A percentile compares a stretch with the other conserved stretches of the same genome.
phyloP scores from a whole-genome alignment of 2,329 filamentous ascomycete genomes.

The Zalaria obscura region DNA sequence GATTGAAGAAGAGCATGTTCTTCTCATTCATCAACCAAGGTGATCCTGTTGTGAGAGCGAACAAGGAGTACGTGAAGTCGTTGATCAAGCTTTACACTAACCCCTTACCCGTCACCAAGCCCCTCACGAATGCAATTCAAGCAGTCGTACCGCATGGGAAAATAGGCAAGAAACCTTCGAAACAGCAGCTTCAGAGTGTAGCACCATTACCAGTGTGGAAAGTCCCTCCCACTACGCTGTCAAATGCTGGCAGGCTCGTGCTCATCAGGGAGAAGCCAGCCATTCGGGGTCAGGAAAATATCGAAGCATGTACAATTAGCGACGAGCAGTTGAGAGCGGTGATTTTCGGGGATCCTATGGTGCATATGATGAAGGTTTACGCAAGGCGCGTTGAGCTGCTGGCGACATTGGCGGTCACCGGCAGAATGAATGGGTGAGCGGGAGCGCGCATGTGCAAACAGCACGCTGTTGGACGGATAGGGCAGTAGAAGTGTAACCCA shows the following conservation, averaged over 20 bases:
- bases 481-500: too few species aligned
- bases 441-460: neutral
- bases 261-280: conserved; percentile 39
- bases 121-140: too few species aligned
- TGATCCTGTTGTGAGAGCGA: conserved; percentile 64
- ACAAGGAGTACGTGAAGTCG: conserved; percentile 60
- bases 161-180: too few species aligned
- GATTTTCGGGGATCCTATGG: conserved; percentile 70
- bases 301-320: conserved; percentile 53
- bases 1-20: conserved; percentile 54
- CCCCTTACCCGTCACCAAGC: conserved; percentile 32
- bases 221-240: conserved; percentile 51
- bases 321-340: conserved; percentile 56
- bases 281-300: conserved; percentile 31
- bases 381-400: conserved; percentile 55
- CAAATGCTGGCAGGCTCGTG: conserved; percentile 55
- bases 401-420: conserved; percentile 53
- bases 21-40: conserved; percentile 75
- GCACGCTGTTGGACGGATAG: neutral
- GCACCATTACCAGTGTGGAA: conserved; percentile 38
- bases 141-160: too few species aligned
- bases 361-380: conserved; percentile 71
- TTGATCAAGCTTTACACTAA: conserved; percentile 57
- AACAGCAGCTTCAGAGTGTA: too few species aligned
- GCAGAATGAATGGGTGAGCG: conserved; percentile 10